phyloP scores from a whole-genome alignment of 345 rosid species.

The Euphorbia lathyris region DNA sequence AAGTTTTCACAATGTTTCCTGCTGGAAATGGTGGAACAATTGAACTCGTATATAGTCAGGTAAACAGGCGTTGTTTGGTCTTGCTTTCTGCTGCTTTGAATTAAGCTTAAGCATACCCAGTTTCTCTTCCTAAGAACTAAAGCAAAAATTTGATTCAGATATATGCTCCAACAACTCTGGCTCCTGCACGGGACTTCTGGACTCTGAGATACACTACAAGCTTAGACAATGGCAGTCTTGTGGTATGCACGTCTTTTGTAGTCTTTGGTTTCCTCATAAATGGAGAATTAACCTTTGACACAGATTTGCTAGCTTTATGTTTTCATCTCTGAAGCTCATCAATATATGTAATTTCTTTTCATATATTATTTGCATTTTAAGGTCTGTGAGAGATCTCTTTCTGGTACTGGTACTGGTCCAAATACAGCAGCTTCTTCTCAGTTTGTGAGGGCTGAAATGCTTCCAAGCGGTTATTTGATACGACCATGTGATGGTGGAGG shows the following conservation, averaged over 20 bases:
- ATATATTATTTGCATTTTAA: constrained; percentile 18
- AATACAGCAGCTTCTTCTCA: constrained; percentile 71
- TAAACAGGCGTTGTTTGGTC: constrained; percentile 14
- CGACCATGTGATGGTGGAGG: constrained; percentile 99
- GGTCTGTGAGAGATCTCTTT: constrained; percentile 98
- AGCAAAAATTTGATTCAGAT: constrained; percentile 42
- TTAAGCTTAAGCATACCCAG: constrained; percentile 1
- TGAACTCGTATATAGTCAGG: constrained; percentile 95
- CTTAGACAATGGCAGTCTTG: constrained; percentile 96
- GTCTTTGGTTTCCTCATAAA: neutral
- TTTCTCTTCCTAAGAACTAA: neutral
- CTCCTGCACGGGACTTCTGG: constrained; percentile 99
- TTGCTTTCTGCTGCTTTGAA: constrained; percentile 9
- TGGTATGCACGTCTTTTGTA: constrained; percentile 50
- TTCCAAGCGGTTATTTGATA: constrained; percentile 92
- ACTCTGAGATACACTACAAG: constrained; percentile 89
- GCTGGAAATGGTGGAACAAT: constrained; percentile 94
- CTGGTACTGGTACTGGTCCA: constrained; percentile 95
- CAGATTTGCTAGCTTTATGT: neutral
- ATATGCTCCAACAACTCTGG: constrained; percentile 95
- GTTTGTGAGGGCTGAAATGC: constrained; percentile 96
- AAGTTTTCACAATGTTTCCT: constrained; percentile 92
- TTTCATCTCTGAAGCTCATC: neutral
- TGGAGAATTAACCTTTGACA: neutral
- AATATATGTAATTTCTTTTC: neutral